Evolutionary conservation across 2,329 filamentous ascomycete genomes (phyloP), one percentile per base, ranked within the genome.

Genomic region (Fusarium nygamai): DNA sequence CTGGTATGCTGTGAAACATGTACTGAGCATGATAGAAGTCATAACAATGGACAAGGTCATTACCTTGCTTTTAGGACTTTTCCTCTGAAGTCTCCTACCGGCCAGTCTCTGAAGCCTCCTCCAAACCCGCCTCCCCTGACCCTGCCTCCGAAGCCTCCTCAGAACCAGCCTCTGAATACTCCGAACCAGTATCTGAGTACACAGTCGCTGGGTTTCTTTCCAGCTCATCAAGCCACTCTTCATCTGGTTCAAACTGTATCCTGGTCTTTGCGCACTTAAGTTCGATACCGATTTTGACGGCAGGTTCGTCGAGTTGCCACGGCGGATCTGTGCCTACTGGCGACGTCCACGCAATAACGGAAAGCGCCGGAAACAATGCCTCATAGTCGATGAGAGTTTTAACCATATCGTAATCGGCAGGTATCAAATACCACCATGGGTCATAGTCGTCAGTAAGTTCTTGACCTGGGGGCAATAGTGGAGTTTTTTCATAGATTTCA

Each of bases 31-130:
- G 31, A 51, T 34, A 13, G 22, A 51, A 20, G 17, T 20, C 8
- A 51, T 24, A 24, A 19, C 6, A 34, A 29, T 8, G 11, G 16
- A 10, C 7, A 4, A 9, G 3, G 17, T 14, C 16, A 29, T 36
- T 3, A 14, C 8, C 1, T 8, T 12, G 13, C n/a, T 5, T 12
- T 29, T 6, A 41, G 2, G 24, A 13, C 16, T 19, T 5, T 22
- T 27, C 24, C 24, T 17, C 24, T 13, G 14, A 27, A 53, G 33
- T 20, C n/a, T 36, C 50, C 7, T 38, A n/a, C 10, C 5, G 19
- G 6, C 33, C 50, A 17, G 19, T 22, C 10, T 38, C 33, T 9
- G 33, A 53, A 24, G 17, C 34, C 9, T 36, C 17, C 17, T 34
- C 34, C 2, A 6, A 17, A 16, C 33, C 14, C 16, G 33, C 5